These are phyloP conservation scores for Bertia moriformis DNA, from an alignment of 2,329 filamentous ascomycete species.

Conservation along the genomic window DNA sequence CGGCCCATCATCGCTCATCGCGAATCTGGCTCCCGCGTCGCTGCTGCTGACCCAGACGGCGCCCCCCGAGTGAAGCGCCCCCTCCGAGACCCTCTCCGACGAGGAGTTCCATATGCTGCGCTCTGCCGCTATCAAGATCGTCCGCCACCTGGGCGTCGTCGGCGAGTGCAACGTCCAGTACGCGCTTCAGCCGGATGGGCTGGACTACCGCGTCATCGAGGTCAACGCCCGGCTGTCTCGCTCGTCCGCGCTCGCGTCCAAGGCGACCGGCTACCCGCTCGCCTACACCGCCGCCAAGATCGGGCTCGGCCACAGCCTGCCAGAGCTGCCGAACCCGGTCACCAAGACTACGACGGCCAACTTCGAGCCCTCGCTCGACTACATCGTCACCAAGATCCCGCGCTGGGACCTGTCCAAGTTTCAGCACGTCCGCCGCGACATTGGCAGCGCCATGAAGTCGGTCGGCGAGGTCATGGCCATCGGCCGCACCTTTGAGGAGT, in stretches of 20 bases:
- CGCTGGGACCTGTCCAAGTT: constrained; percentile 98
- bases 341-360: constrained; percentile 98
- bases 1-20: too few species aligned
- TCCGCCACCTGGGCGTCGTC: constrained; percentile 89
- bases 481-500: constrained; percentile 94
- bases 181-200: constrained; percentile 84
- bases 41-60: too few species aligned
- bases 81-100: constrained; percentile 89
- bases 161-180: constrained; percentile 99
- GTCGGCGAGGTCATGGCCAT: constrained; percentile 99
- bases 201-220: constrained; percentile 97
- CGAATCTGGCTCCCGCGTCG: too few species aligned
- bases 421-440: constrained; percentile 94
- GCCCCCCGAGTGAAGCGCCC: too few species aligned
- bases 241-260: constrained; percentile 90
- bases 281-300: constrained; percentile 98
- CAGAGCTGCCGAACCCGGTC: constrained; percentile 91
- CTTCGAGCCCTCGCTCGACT: constrained; percentile 94
- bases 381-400: constrained; percentile 96
- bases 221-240: constrained; percentile 97
- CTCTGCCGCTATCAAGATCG: constrained; percentile 93
- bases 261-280: constrained; percentile 92
- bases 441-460: constrained; percentile 97
- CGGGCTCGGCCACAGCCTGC: constrained; percentile 84
- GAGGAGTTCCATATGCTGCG: constrained; percentile 99